Evolutionary conservation across 2,329 filamentous ascomycete genomes (phyloP).

Genomic region (Arachnopeziza araneosa): DNA sequence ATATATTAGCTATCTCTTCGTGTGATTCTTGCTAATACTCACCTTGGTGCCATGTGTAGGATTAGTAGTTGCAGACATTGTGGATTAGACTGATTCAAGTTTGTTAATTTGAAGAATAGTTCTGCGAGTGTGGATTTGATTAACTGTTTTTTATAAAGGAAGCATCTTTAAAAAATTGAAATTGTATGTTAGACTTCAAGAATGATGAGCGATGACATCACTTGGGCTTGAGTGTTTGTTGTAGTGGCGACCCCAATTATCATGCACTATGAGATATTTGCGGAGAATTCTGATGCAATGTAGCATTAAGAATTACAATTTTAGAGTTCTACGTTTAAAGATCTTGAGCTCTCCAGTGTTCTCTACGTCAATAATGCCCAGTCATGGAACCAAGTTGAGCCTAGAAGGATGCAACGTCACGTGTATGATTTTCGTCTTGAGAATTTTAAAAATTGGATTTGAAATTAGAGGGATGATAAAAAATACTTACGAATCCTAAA

Average conservation of each 20-base stretch:
- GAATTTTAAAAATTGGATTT: not conserved
- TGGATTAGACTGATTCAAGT: slow-evolving; percentile 14
- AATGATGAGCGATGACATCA: not conserved
- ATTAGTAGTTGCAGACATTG: slow-evolving; percentile 28
- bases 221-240: not conserved
- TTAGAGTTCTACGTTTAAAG: not conserved
- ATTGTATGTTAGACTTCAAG: not conserved
- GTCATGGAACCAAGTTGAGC: not conserved
- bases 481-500: too few species aligned
- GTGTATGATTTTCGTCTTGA: not conserved
- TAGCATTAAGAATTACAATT: not conserved
- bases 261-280: not conserved
- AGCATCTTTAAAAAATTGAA: not conserved
- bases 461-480: too few species aligned
- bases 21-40: not conserved
- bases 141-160: not conserved
- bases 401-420: not conserved
- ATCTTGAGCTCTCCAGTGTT: not conserved
- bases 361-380: not conserved
- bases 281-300: not conserved
- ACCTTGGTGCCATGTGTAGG: slow-evolving; percentile 21
- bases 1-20: not conserved
- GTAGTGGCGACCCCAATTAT: not conserved
- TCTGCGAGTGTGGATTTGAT: too few species aligned
- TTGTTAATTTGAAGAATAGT: too few species aligned